phyloP scores from a whole-genome alignment of 768 basidiomycete species.

The Tulasnella sp. region DNA sequence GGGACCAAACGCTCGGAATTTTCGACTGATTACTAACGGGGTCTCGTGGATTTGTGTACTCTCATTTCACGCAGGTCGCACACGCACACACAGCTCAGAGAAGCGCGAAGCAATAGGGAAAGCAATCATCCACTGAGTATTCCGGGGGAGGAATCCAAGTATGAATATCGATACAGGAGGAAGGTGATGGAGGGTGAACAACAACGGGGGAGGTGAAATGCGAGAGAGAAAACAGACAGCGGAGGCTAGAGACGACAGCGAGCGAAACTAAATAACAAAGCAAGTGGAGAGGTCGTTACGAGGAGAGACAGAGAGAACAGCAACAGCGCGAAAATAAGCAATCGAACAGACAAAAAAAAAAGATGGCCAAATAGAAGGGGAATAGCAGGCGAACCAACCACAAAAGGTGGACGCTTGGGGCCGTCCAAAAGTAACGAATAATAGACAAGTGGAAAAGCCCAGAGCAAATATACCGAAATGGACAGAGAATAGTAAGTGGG shows the following conservation, averaged over 20 bases:
- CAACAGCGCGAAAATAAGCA: not conserved
- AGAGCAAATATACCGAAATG: slow-evolving; percentile 19
- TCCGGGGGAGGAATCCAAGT: slow-evolving; percentile 14
- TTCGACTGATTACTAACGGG: not conserved
- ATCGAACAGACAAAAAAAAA: not conserved
- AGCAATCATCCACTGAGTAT: slow-evolving; percentile 22
- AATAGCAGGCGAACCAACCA: slow-evolving; percentile 24
- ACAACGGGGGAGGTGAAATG: slow-evolving; percentile 12
- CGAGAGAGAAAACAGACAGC: slow-evolving; percentile 20
- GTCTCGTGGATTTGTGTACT: slow-evolving; percentile 4
- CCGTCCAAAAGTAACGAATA: slow-evolving; percentile 31
- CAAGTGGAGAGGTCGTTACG: slow-evolving; percentile 26
- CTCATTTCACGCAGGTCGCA: slow-evolving; percentile 12
- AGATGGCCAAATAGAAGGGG: not conserved
- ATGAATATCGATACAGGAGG: slow-evolving; percentile 33
- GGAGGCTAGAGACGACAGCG: slow-evolving; percentile 21
- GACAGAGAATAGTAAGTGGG: slow-evolving; percentile 22
- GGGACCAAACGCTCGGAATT: slow-evolving; percentile 19
- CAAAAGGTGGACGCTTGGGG: slow-evolving; percentile 21
- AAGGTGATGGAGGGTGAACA: slow-evolving; percentile 21
- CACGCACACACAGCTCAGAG: not conserved
- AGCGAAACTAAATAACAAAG: slow-evolving; percentile 24
- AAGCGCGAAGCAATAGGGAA: not conserved
- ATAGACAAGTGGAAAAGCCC: slow-evolving; percentile 19
- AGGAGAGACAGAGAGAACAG: slow-evolving; percentile 14